These are phyloP conservation scores for Lathyrus sativus DNA, from an alignment of 306 rosid species.

Conservation along the genomic window DNA sequence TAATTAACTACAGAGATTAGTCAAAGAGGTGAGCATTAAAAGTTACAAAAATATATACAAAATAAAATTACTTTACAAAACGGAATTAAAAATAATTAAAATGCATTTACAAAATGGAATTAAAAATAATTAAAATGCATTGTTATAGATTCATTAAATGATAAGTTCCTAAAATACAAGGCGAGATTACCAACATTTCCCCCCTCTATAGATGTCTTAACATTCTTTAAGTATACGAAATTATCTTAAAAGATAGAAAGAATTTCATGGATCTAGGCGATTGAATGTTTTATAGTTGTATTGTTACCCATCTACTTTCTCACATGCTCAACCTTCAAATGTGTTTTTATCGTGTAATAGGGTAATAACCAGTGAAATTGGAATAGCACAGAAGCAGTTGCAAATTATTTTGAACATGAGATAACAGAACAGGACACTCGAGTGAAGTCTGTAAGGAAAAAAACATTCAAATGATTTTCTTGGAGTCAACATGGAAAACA, in stretches of 20 bases:
- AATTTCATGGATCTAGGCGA: neutral
- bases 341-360: slow-evolving; percentile 3
- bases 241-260: neutral
- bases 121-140: slow-evolving; percentile 1
- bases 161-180: slow-evolving; percentile 22
- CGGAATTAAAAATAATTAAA: too few species aligned
- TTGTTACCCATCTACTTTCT: slow-evolving; percentile 14
- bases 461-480: neutral
- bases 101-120: slow-evolving; percentile 7
- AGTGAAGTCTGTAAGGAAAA: neutral
- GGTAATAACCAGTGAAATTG: slow-evolving; percentile 3
- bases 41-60: slow-evolving; percentile 14
- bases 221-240: neutral
- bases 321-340: neutral
- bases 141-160: slow-evolving; percentile 1
- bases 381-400: neutral
- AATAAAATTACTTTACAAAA: slow-evolving; percentile 8
- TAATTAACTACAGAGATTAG: slow-evolving; percentile 9
- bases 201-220: neutral
- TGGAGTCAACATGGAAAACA: neutral
- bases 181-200: slow-evolving; percentile 11
- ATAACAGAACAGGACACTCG: slow-evolving; percentile 13
- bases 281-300: slow-evolving; percentile 20
- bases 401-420: slow-evolving; percentile 7
- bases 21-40: slow-evolving; percentile 4